These are phyloP conservation scores for Waltergamsia citrina DNA, from an alignment of 2,329 filamentous ascomycete species.

Conservation along the genomic window DNA sequence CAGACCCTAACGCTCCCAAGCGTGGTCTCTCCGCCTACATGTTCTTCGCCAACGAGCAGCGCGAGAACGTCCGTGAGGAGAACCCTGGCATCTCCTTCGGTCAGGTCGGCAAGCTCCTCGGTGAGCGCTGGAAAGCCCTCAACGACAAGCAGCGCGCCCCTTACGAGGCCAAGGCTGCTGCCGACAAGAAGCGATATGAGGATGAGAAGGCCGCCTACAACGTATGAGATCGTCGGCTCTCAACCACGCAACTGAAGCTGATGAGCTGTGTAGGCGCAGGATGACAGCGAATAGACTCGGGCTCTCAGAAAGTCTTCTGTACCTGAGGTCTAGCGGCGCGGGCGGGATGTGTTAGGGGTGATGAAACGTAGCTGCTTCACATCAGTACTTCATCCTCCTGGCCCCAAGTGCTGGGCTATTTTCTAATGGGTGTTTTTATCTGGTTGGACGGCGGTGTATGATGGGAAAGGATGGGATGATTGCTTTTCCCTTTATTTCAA, in stretches of 20 bases:
- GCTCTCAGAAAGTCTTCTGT: not conserved
- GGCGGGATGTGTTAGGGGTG: not conserved
- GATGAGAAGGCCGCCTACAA: conserved; percentile 94
- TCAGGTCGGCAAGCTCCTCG: conserved; percentile 97
- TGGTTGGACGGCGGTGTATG: conserved; percentile 31
- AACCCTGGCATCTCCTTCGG: conserved; percentile 97
- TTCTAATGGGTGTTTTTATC: too few relatives aligned
- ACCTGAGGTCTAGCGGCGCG: not conserved
- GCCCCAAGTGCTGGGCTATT: too few relatives aligned
- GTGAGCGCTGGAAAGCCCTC: conserved; percentile 97
- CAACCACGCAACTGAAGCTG: conserved; percentile 41
- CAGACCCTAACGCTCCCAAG: conserved; percentile 97
- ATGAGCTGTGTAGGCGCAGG: conserved; percentile 28
- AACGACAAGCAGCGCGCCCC: conserved; percentile 86
- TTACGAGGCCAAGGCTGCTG: conserved; percentile 92
- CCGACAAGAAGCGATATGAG: conserved; percentile 99
- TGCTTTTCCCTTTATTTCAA: conserved; percentile 22
- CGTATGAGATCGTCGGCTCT: conserved; percentile 40
- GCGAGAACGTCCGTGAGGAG: conserved; percentile 95
- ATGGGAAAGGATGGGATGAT: conserved; percentile 27
- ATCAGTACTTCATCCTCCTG: not conserved
- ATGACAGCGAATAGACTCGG: conserved; percentile 14
- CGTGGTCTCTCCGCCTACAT: conserved; percentile 99
- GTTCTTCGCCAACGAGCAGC: conserved; percentile 99
- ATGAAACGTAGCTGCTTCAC: not conserved